Conservation (phyloP, 305 asterid species). For the Withania somnifera region DNA sequence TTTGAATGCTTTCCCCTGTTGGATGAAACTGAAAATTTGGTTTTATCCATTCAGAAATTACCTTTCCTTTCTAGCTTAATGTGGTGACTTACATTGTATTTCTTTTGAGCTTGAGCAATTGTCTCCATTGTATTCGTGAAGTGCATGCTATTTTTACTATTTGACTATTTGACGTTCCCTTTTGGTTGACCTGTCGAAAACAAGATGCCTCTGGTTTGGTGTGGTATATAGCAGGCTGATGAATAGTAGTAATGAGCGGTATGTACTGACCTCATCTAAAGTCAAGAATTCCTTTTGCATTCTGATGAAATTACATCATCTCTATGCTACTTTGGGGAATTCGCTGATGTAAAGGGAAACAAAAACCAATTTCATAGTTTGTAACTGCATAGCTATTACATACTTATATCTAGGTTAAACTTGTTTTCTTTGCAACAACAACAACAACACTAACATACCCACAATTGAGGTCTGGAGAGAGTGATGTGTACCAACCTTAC, state of each 20-base stretch:
- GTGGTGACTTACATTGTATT: not conserved
- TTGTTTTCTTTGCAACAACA: not conserved
- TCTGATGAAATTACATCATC: not conserved
- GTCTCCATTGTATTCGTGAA: not conserved
- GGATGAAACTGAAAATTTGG: not conserved
- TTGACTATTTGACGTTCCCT: not conserved
- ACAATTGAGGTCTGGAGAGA: not conserved
- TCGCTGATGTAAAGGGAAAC: not conserved
- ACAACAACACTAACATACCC: not conserved
- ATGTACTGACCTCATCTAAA: not conserved
- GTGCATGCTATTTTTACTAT: not conserved
- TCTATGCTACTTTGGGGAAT: not conserved
- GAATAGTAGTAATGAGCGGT: not conserved
- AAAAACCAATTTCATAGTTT: not conserved
- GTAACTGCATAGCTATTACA: not conserved
- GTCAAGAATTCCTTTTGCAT: not conserved
- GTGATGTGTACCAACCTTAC: not conserved
- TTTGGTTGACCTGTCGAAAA: not conserved
- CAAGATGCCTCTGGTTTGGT: not conserved
- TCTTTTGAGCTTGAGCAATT: not conserved
- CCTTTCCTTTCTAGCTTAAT: not conserved
- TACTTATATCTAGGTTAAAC: not conserved
- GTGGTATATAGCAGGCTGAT: not conserved
- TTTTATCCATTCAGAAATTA: not conserved
- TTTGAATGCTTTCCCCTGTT: not conserved